Evolutionary conservation across 352 stramenopile species (phyloP).

Genomic region (Phytophthora ramorum): DNA sequence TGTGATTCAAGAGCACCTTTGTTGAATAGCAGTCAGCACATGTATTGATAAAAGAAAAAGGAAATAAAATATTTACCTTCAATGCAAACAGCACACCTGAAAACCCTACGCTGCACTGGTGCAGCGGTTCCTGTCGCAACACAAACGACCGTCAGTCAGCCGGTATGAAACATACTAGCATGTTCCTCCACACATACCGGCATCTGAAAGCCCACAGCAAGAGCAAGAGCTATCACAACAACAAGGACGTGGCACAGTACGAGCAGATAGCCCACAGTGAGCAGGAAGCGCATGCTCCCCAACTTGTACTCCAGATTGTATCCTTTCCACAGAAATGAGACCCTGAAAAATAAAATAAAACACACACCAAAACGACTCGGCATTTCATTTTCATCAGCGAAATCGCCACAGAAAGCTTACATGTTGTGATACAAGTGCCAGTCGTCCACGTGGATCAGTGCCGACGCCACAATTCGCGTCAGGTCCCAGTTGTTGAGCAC

Average conservation of each 20-base stretch:
- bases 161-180: slow-evolving; percentile 8
- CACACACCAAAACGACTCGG: slow-evolving; percentile 3
- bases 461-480: slow-evolving; percentile 70
- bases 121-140: slow-evolving; percentile 42
- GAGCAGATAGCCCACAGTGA: slow-evolving; percentile 58
- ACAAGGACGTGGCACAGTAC: slow-evolving; percentile 71
- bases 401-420: slow-evolving; percentile 32
- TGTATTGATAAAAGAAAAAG: background rate
- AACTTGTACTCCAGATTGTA: slow-evolving; percentile 82
- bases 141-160: background rate
- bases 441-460: slow-evolving; percentile 88
- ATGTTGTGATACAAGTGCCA: slow-evolving; percentile 94
- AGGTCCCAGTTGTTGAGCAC: slow-evolving; percentile 51
- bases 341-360: slow-evolving; percentile 48
- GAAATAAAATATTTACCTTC: slow-evolving; percentile 49
- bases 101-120: slow-evolving; percentile 83
- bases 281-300: slow-evolving; percentile 58
- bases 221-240: slow-evolving; percentile 46
- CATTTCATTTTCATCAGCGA: background rate
- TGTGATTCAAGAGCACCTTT: slow-evolving; percentile 87
- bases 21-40: slow-evolving; percentile 3
- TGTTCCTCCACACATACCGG: slow-evolving; percentile 11
- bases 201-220: slow-evolving; percentile 37
- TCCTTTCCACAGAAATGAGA: slow-evolving; percentile 89
- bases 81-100: slow-evolving; percentile 83